Evolutionary conservation across 495 filamentous ascomycete genomes (phyloP).

Genomic region (Neurospora discreta): DNA sequence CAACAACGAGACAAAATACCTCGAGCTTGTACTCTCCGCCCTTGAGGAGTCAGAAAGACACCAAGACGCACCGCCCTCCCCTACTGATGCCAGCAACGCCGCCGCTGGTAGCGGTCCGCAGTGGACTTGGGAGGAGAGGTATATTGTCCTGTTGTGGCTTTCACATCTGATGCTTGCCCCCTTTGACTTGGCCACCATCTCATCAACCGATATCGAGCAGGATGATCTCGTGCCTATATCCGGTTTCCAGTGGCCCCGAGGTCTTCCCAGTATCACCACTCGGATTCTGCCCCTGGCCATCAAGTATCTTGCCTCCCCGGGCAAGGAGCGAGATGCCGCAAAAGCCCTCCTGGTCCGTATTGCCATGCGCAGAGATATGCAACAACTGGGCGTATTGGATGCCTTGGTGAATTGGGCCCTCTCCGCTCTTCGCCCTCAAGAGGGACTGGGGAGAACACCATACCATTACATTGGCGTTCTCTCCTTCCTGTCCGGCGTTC

Average conservation of each 20-base stretch:
- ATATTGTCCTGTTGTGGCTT: constrained; percentile 83
- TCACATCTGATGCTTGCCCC: constrained; percentile 87
- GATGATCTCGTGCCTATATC: constrained; percentile 18
- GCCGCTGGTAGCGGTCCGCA: constrained; percentile 7
- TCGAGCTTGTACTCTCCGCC: constrained; percentile 66
- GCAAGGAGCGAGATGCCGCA: constrained; percentile 83
- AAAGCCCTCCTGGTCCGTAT: constrained; percentile 70
- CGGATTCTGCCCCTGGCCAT: constrained; percentile 62
- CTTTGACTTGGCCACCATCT: constrained; percentile 82
- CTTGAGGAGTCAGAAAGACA: constrained; percentile 39
- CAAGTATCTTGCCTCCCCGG: constrained; percentile 57
- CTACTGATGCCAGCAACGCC: neutral
- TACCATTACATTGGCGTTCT: constrained; percentile 60
- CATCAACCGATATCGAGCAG: constrained; percentile 41
- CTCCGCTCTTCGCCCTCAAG: constrained; percentile 33
- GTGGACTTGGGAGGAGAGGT: constrained; percentile 78
- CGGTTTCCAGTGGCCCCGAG: constrained; percentile 35
- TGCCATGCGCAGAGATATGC: constrained; percentile 80
- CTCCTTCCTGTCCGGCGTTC: constrained; percentile 64
- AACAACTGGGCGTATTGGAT: constrained; percentile 55
- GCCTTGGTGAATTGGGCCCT: constrained; percentile 59
- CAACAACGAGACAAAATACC: constrained; percentile 71
- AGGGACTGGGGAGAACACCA: constrained; percentile 20
- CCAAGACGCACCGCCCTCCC: neutral
- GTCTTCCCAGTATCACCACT: constrained; percentile 57